Base-by-base conservation (phyloP, 2,329 filamentous ascomycete species). In the Lachnellula hyalina region DNA sequence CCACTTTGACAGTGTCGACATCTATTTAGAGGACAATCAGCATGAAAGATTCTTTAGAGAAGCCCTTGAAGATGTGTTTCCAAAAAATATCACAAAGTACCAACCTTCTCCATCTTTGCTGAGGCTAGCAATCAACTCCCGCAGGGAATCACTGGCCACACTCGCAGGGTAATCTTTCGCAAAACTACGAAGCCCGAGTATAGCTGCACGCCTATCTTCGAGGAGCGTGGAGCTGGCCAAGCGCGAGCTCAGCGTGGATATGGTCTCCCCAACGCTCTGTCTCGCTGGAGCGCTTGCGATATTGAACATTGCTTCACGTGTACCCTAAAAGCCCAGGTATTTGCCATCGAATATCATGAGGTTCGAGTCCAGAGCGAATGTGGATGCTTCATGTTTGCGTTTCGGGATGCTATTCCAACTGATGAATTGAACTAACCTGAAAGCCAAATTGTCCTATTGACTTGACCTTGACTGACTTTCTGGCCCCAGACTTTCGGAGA, bases 81-180 rank as follows among this genome's bases (percentile, higher is more conserved):
- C 12, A 25, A 21, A 17, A 5, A 9, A 14, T 5, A 21, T 15
- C 21, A 17, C 21, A 32, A 47, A 12, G 21, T 11, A 47, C 44
- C 44, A 32, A 47, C 44, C 44, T 69, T 96, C 90, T 57, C 84
- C 84, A 80, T 99, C 94, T 69, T 90, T 91, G 62, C 84, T 84
- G 51, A 99, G 75, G 65, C 89, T 90, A 12, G 83, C 84, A 62
- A 99, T 97, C 54, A 99, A 78, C 54, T 89, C 90, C 59, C 93
- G 83, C 47, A 99, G 76, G n/a, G 92, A 90, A 40, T 91, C 92
- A 4, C 92, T 96, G 2, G 95, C 90, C 36, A 99, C 94, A 7
- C 92, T 96, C 14, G 95, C 95, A 38, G 94, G 95, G 66, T 93
- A 97, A 58, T 95, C 86, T 73, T 97, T 97, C 42, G 94, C 90